Conservation (phyloP, 2,329 filamentous ascomycete genomes). For the Emergomyces orientalis region DNA sequence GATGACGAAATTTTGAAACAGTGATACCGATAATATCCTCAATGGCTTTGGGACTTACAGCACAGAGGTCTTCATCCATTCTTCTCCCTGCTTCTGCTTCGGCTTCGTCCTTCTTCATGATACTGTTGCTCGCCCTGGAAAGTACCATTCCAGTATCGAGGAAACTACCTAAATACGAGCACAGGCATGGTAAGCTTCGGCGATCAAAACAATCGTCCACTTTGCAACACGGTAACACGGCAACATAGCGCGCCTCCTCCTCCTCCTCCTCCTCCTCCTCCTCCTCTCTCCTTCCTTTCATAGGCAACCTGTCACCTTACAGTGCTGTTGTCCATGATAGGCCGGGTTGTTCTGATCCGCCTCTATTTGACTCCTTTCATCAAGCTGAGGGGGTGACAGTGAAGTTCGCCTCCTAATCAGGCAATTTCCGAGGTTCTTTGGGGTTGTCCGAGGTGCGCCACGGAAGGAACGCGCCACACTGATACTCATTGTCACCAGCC, state of each 20-base stretch:
- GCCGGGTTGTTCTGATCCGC: neutral
- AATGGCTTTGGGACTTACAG: neutral
- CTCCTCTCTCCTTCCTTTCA: neutral
- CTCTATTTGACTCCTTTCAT: neutral
- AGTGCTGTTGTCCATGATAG: neutral
- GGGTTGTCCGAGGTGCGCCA: neutral
- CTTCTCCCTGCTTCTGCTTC: neutral
- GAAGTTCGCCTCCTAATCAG: neutral
- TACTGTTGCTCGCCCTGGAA: too few relatives aligned
- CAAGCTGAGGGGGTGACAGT: too few relatives aligned
- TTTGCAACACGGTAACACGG: too few relatives aligned
- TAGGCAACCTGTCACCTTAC: neutral
- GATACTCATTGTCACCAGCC: neutral
- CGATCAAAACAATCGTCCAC: too few relatives aligned
- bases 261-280: too few relatives aligned
- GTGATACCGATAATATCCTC: neutral
- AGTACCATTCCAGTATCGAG: too few relatives aligned
- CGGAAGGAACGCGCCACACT: neutral
- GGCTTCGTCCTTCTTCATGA: neutral
- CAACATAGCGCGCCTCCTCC: neutral
- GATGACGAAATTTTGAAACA: neutral
- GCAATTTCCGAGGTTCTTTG: neutral
- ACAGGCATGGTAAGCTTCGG: too few relatives aligned
- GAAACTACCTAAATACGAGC: too few relatives aligned
- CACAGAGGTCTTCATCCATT: neutral